These are phyloP conservation scores for Suillus placidus DNA, from an alignment of 768 basidiomycete species.

Conservation along the genomic window DNA sequence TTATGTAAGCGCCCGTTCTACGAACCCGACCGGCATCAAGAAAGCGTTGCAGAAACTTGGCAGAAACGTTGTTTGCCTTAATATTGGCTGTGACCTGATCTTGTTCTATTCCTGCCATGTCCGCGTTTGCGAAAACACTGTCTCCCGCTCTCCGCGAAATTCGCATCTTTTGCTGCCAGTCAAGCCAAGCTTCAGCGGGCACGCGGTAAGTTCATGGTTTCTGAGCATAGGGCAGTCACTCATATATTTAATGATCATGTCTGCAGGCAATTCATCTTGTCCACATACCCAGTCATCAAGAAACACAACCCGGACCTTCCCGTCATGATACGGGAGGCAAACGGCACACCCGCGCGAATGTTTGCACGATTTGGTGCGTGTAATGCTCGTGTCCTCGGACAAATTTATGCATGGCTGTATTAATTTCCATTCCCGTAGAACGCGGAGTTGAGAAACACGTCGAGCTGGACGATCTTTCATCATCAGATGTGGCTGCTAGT, in stretches of 20 bases:
- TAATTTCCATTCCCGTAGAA: constrained; percentile 48
- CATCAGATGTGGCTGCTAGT: constrained; percentile 70
- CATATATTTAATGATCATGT: constrained; percentile 5
- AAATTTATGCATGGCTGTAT: constrained; percentile 18
- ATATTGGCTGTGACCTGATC: constrained; percentile 13
- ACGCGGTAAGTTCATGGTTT: constrained; percentile 56
- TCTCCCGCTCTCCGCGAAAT: constrained; percentile 81
- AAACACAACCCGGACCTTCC: constrained; percentile 87
- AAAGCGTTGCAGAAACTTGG: constrained; percentile 14
- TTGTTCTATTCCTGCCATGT: constrained; percentile 44
- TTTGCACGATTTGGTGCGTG: constrained; percentile 86
- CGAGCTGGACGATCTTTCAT: constrained; percentile 75
- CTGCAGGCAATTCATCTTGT: constrained; percentile 76
- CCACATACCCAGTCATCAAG: constrained; percentile 76
- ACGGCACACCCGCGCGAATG: constrained; percentile 75
- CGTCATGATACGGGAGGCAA: constrained; percentile 78
- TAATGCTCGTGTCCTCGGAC: constrained; percentile 14
- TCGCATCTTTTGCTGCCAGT: constrained; percentile 79
- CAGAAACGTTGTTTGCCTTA: constrained; percentile 13
- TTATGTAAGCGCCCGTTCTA: constrained; percentile 30
- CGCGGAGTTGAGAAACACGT: constrained; percentile 80
- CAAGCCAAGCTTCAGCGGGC: constrained; percentile 74
- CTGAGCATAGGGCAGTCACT: not conserved
- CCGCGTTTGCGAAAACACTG: constrained; percentile 68
- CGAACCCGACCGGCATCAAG: constrained; percentile 9